These are phyloP conservation scores for Agaricus blazei DNA, from an alignment of 768 basidiomycete species.

Conservation along the genomic window DNA sequence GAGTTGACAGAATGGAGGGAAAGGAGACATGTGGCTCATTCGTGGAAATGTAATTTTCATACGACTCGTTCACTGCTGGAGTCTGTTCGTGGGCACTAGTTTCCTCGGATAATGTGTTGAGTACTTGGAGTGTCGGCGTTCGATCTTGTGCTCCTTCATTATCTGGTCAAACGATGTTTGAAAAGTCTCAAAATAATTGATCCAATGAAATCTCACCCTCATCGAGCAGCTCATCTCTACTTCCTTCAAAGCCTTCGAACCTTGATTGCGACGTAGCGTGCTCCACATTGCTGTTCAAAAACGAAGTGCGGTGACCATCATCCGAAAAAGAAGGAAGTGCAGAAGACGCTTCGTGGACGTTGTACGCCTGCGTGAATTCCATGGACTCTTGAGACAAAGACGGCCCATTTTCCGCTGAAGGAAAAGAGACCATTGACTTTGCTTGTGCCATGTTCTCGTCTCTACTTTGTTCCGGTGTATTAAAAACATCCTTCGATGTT, in stretches of 20 bases:
- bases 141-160: constrained; percentile 13
- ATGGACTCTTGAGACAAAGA: constrained; percentile 7
- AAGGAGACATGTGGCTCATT: not conserved
- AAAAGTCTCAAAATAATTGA: not conserved
- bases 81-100: not conserved
- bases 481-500: not conserved
- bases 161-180: not conserved
- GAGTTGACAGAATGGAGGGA: constrained; percentile 5
- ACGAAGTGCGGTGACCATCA: not conserved
- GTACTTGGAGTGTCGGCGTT: constrained; percentile 18
- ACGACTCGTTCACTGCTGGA: not conserved
- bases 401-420: not conserved
- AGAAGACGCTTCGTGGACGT: not conserved
- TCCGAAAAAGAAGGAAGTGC: constrained; percentile 5
- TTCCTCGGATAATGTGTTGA: constrained; percentile 9
- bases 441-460: not conserved
- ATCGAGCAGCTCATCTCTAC: not conserved
- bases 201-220: not conserved
- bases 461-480: not conserved
- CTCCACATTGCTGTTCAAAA: constrained; percentile 1
- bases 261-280: constrained; percentile 4
- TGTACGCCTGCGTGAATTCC: constrained; percentile 9
- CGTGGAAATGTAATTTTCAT: not conserved
- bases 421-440: not conserved
- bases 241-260: not conserved